phyloP scores from a whole-genome alignment of 2,329 filamentous ascomycete species.

The Aspergillus aculeatinus region DNA sequence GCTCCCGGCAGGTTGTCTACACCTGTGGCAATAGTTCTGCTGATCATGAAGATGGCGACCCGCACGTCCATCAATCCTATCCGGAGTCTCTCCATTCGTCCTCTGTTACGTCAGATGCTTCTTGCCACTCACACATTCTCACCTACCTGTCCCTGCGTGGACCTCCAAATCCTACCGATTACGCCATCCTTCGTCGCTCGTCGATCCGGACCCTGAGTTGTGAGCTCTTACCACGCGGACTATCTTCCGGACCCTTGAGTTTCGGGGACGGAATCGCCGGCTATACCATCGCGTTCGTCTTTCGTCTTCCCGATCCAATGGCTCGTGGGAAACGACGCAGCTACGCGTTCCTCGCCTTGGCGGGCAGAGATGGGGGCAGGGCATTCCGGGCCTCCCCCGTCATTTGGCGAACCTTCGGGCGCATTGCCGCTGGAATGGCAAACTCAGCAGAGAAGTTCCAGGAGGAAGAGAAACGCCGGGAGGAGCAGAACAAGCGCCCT shows the following conservation, averaged over 20 bases:
- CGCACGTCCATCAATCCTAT: constrained; percentile 38
- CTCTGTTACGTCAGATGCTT: constrained; percentile 46
- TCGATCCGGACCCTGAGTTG: constrained; percentile 59
- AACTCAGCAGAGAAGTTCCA: constrained; percentile 46
- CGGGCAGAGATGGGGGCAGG: constrained; percentile 52
- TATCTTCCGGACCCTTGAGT: constrained; percentile 58
- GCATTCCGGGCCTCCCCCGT: constrained; percentile 49
- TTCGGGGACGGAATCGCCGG: constrained; percentile 57
- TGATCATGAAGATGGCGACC: constrained; percentile 38
- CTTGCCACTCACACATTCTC: constrained; percentile 56
- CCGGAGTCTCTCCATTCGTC: constrained; percentile 42
- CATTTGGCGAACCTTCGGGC: constrained; percentile 55
- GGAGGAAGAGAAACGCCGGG: constrained; percentile 45
- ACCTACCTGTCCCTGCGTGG: constrained; percentile 60
- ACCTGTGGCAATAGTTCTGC: constrained; percentile 47
- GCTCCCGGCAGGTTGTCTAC: constrained; percentile 54
- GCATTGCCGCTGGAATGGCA: constrained; percentile 55
- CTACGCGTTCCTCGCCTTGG: constrained; percentile 58
- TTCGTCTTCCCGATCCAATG: constrained; percentile 58
- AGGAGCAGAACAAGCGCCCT: constrained; percentile 34
- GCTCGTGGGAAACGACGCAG: constrained; percentile 57
- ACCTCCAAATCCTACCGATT: constrained; percentile 53
- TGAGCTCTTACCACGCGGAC: constrained; percentile 56
- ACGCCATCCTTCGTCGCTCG: constrained; percentile 56
- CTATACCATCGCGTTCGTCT: constrained; percentile 61